Base-by-base conservation (phyloP, 208 protist species). In the Crithidia mellificae region DNA sequence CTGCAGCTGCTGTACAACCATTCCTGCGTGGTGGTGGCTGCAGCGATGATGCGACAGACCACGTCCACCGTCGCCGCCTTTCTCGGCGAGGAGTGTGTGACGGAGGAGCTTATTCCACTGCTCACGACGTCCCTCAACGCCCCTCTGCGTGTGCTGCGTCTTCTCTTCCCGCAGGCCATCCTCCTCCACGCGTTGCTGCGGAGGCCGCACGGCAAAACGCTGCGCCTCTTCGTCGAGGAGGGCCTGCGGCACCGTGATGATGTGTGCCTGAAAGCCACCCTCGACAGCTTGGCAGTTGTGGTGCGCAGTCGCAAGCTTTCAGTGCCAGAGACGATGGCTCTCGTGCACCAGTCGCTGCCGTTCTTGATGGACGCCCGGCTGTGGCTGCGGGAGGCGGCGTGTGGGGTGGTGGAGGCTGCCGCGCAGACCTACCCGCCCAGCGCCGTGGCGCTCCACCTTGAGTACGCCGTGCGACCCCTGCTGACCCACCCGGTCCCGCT, bases 211-310 rank as follows among this genome's bases (percentile, higher is more conserved):
- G n/a, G 73, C 27, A 80, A 83, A 58, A 91, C 83, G 50, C 59
- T 93, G 27, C 72, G 59, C 29, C 78, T 93, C 22, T 93, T 93
- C 51, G 74, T 89, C 17, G 80, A 84, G 15, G 88, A 93, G 59
- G 88, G 84, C 1, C 68, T 93, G 34, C 72, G 85, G 19, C 77
- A 88, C 57, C 34, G 68, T 41, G 68, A 78, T 19, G 52, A 55
- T 6, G 72, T 63, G 22, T 83, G 77, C 51, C 41, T 90, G 12
- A 59, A 59, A 24, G 38, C 57, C 12, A 88, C 84, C 12, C 72
- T 93, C 15, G 65, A 87, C 19, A 79, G 76, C 46, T 30, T 93
- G 22, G 55, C 73, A 3, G 67, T 56, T 17, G 74, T 87, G 46
- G 72, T 88, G 19, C 68, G 74, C 19, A 62, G 68, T 19, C 44